Evolutionary conservation across 1,284 basidiomycete species (phyloP).

Genomic region (Malassezia psittaci): DNA sequence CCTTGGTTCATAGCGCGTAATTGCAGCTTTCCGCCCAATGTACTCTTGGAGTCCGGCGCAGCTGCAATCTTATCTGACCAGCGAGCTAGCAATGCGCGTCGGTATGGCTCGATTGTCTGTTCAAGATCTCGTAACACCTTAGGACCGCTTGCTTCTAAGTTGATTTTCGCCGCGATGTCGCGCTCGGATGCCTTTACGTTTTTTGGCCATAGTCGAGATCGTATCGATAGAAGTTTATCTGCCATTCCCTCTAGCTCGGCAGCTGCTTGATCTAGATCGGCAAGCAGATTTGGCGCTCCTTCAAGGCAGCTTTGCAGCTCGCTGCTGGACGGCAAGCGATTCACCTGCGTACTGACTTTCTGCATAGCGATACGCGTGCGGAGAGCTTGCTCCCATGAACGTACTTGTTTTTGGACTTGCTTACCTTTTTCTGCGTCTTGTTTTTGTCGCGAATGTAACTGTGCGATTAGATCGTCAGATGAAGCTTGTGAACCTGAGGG

Average conservation of each 20-base stretch:
- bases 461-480: slow-evolving; percentile 22
- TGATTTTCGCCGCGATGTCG: background rate
- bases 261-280: slow-evolving; percentile 10
- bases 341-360: slow-evolving; percentile 5
- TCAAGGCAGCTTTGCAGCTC: background rate
- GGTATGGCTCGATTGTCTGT: slow-evolving; percentile 10
- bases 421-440: slow-evolving; percentile 38
- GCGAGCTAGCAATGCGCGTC: slow-evolving; percentile 24
- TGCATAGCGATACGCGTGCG: slow-evolving; percentile 37
- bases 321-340: slow-evolving; percentile 7
- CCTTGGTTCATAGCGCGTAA: slow-evolving; percentile 37
- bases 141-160: slow-evolving; percentile 6
- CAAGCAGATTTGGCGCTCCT: background rate
- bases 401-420: slow-evolving; percentile 33
- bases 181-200: background rate
- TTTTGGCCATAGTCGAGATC: slow-evolving; percentile 6
- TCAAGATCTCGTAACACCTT: slow-evolving; percentile 22
- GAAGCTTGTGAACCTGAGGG: slow-evolving; percentile 3
- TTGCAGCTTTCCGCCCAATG: slow-evolving; percentile 13
- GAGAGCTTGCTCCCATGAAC: slow-evolving; percentile 31
- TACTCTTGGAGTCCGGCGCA: slow-evolving; percentile 17
- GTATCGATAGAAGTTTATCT: background rate
- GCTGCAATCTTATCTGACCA: slow-evolving; percentile 32
- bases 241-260: slow-evolving; percentile 20
- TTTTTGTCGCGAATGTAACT: slow-evolving; percentile 22